These are phyloP conservation scores for Sugiyamaella boreocaroliniensis DNA, from an alignment of 805 yeast species.

Conservation along the genomic window DNA sequence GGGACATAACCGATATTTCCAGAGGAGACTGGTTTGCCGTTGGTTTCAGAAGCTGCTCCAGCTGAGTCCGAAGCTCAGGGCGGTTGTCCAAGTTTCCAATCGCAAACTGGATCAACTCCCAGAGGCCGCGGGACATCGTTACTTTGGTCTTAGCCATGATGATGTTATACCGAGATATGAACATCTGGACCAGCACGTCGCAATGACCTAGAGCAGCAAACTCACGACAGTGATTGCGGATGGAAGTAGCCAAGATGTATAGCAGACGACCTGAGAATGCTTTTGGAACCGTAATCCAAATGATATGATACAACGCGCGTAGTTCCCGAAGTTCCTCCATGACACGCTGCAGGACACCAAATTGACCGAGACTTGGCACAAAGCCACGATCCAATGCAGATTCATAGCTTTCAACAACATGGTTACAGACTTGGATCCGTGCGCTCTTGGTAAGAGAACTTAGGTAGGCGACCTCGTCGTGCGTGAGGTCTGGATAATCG, in stretches of 20 bases:
- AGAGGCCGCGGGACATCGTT: conserved; percentile 19
- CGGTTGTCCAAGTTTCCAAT: conserved; percentile 10
- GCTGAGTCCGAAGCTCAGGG: conserved; percentile 16
- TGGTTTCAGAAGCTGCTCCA: conserved; percentile 18
- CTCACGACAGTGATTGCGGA: conserved; percentile 13
- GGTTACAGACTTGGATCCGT: conserved; percentile 6
- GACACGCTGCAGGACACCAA: conserved; percentile 47
- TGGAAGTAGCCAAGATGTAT: conserved; percentile 33
- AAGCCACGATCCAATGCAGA: not conserved
- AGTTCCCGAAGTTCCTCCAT: conserved; percentile 46
- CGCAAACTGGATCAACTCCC: conserved; percentile 20
- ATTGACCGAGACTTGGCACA: conserved; percentile 8
- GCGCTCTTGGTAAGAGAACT: not conserved
- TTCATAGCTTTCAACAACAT: not conserved
- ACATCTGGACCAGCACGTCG: conserved; percentile 16
- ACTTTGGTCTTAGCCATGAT: conserved; percentile 12
- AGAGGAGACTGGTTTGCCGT: conserved; percentile 14
- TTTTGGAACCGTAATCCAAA: conserved; percentile 48
- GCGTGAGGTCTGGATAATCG: conserved; percentile 1
- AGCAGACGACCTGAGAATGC: conserved; percentile 47
- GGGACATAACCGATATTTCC: conserved; percentile 21
- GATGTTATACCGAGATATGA: conserved; percentile 15
- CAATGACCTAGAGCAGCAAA: conserved; percentile 20
- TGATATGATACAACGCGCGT: conserved; percentile 21
- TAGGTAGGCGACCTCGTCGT: not conserved